phyloP scores from a whole-genome alignment of 768 basidiomycete species.

The Clavulina sp. region DNA sequence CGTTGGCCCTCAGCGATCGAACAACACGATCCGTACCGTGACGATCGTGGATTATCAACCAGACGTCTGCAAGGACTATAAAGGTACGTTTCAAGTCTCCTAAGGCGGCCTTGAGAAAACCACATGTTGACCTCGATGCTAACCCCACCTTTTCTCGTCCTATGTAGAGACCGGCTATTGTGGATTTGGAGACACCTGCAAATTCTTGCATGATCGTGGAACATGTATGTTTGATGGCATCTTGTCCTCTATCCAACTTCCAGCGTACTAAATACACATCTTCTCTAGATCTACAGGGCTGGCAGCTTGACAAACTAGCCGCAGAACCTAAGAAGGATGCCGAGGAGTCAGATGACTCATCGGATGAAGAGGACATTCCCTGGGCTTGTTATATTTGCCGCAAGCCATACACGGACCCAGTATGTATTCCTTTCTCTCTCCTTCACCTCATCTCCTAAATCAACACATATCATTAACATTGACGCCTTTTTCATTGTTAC shows the following conservation, averaged over 20 bases:
- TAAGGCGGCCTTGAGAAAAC: neutral
- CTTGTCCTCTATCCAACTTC: neutral
- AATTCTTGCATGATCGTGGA: constrained; percentile 96
- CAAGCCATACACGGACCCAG: constrained; percentile 80
- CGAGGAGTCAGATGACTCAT: constrained; percentile 47
- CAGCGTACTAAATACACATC: neutral
- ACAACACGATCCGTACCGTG: constrained; percentile 72
- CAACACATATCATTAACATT: neutral
- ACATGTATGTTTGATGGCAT: constrained; percentile 42
- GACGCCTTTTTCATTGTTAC: neutral
- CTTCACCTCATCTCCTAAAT: neutral
- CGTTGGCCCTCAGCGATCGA: constrained; percentile 59
- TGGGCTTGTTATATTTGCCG: constrained; percentile 98
- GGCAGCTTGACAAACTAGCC: constrained; percentile 93
- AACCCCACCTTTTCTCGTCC: constrained; percentile 6
- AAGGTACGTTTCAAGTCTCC: constrained; percentile 42
- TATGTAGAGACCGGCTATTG: constrained; percentile 88
- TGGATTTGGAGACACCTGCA: constrained; percentile 97
- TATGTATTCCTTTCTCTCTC: neutral
- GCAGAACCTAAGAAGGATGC: constrained; percentile 50
- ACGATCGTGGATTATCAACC: constrained; percentile 97
- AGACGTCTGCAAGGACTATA: constrained; percentile 99
- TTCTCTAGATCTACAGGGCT: constrained; percentile 72
- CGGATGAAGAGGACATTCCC: constrained; percentile 75
- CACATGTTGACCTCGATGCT: constrained; percentile 3